Evolutionary conservation across 306 rosid species (phyloP), one percentile per base, ranked within the genome.

Genomic region (Lathyrus sativus): DNA sequence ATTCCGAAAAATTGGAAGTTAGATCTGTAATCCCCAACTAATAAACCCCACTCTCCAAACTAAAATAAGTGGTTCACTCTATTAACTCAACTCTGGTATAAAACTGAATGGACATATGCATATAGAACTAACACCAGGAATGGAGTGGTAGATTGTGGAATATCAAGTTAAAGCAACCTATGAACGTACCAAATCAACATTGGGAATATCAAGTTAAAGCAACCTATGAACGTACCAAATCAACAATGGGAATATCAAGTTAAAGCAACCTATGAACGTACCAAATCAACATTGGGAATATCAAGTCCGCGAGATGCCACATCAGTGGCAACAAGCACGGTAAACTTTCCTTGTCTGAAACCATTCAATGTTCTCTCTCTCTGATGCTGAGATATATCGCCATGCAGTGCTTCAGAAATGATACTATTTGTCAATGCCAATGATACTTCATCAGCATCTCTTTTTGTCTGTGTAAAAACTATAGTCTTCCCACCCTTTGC

Each of bases 301-400:
- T 93, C 99, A 69, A 93, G 95, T 64, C 99, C 99, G 58, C 99
- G 99, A 42, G 99, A 81, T 81, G 99, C 99, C 17, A 95, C 99
- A 76, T 95, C 99, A 71, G 97, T 95, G 51, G 99, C 97, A 74
- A 95, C 99, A 68, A 95, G 95, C 72, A 95, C 99, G 7, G 96
- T 88, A 80, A 95, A 95, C 76, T 95, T 90, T 76, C 99, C 97
- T 87, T 95, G 96, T 51, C 99, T 89, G 80, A 95, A 95, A 67
- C 90, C 90, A 85, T 95, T 95, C 65, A 95, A 77, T 60, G 97
- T 95, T 85, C 97, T 86, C 84, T 93, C 99, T 65, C 99, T 86
- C 64, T 93, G 99, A 80, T 90, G 97, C 77, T 93, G 99, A 45
- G 99, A 93, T 79, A 93, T 93, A 84, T 93, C 99, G 11, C 99